Base-by-base conservation (phyloP, 1,284 basidiomycete genomes). In the Neolentinus lepideus region DNA sequence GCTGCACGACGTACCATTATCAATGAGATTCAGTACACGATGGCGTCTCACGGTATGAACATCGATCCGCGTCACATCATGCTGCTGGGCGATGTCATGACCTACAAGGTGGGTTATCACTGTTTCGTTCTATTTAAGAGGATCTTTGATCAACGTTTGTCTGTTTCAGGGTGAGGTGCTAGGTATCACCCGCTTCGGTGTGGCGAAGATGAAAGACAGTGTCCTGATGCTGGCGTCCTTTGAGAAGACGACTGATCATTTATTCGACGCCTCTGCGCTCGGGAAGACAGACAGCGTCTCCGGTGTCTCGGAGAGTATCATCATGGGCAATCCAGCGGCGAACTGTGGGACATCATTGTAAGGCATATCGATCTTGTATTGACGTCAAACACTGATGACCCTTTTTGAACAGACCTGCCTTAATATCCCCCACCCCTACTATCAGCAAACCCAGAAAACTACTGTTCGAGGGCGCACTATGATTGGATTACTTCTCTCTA, bases 151-250 rank as follows among this genome's bases (percentile, higher is more conserved):
- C 9, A 35, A 52, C 10, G 9, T 36, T 35, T 2, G 29, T 31
- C 6, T n/a, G n/a, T 3, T 24, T n/a, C 62, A 93, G 90, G 97
- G 97, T 55, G 96, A 99, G 70, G 94, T 99, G 4, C 76, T 99
- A 55, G 97, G 97, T 56, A 99, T 99, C 71, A 99, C 97, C 9
- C 90, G 97, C 22, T 99, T 99, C 73, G 97, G 97, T 69, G 96
- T 99, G n/a, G 94, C 96, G 24, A 99, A 99, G 75, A 99, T 99
- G 94, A 99, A 99, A 75, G 97, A 99, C 73, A 98, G 94, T 64
- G 95, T 98, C 1, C 82, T 99, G 63, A 99, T 99, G 97, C 78
- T 99, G 65, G 97, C 97, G 10, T 97, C 94, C 29, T 99, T 99
- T 70, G 97, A 99, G 73, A 99, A 99, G 77, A 99, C 97, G 26